Percentiles rank a stretch among this genome's conserved stretches.
Conservation (phyloP, 345 rosid genomes). For the Angophora floribunda region DNA sequence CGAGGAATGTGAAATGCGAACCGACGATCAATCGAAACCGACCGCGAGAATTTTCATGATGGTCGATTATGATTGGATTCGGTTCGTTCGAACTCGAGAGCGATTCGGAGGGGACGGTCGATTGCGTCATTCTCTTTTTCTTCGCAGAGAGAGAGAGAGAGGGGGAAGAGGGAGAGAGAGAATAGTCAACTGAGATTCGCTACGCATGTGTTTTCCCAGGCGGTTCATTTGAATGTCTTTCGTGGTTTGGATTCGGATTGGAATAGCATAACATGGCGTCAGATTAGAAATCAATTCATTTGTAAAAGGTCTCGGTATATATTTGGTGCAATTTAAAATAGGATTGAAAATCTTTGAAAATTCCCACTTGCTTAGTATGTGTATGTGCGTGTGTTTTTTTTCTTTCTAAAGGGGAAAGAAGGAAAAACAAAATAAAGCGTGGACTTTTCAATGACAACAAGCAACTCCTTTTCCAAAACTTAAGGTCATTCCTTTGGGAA, state of each 20-base stretch:
- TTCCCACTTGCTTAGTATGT: fast-evolving
- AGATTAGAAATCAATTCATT: background rate
- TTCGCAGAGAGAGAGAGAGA: too few species aligned
- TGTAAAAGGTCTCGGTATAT: too few species aligned
- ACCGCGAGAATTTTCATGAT: background rate
- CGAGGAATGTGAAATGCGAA: background rate
- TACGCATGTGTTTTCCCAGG: too few species aligned
- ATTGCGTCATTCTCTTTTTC: background rate
- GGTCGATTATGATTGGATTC: background rate
- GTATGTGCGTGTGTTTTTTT: too few species aligned
- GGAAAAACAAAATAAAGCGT: too few species aligned
- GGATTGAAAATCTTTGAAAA: background rate
- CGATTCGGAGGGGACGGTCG: background rate
- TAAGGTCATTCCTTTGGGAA: background rate
- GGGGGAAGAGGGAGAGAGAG: background rate
- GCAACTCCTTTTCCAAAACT: background rate
- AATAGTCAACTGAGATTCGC: background rate
- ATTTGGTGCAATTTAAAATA: background rate
- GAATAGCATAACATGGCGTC: too few species aligned
- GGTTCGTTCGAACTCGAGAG: background rate
- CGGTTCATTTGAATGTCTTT: background rate
- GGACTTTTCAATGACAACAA: background rate
- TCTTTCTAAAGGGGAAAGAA: too few species aligned
- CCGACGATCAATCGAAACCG: background rate
- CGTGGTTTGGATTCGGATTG: background rate